Evolutionary conservation across 352 stramenopile species (phyloP), one percentile per base, ranked within the genome.

Genomic region (Phytopythium oedochilum): DNA sequence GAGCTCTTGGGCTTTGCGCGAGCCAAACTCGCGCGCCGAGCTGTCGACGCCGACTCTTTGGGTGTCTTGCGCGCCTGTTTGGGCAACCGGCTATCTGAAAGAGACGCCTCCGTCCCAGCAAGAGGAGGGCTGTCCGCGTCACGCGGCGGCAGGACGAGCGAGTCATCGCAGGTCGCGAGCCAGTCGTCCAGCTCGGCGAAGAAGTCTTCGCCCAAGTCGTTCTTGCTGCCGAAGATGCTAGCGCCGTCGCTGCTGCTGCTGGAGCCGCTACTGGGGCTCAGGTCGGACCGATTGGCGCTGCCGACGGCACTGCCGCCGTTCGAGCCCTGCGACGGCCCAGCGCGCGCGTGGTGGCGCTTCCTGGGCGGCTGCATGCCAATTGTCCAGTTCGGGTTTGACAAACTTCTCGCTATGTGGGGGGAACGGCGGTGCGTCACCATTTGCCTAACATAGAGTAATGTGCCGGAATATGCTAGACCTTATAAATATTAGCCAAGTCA

Each of bases 1-100:
- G 66, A 68, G 43, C 59, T 71, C 42, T 73, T 73, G 12, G 46
- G 38, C 26, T 70, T 73, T 38, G 61, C 34, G 15, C 48, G 48
- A 22, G 29, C 5, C 20, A 12, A 9, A 43, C 14, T 20, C 44
- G 14, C 14, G 32, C 9, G 3, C 28, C n/a, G 2, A 5, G 22
- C 5, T 25, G 22, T 39, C 10, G 45, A 9, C 7, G 29, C 22
- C 45, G 22, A 25, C 39, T 20, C n/a, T n/a, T n/a, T n/a, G n/a
- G n/a, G n/a, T n/a, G n/a, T n/a, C n/a, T n/a, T n/a, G n/a, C n/a
- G n/a, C n/a, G n/a, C n/a, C n/a, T n/a, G n/a, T n/a, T n/a, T n/a
- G n/a, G n/a, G n/a, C n/a, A n/a, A n/a, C n/a, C n/a, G n/a, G n/a
- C n/a, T n/a, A n/a, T n/a, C n/a, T n/a, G n/a, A n/a, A n/a, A n/a